A percentile compares a stretch with the other conserved stretches of the same genome.
Evolutionary conservation across 2,329 filamentous ascomycete species (phyloP).

Genomic region (Aspergillus persii): DNA sequence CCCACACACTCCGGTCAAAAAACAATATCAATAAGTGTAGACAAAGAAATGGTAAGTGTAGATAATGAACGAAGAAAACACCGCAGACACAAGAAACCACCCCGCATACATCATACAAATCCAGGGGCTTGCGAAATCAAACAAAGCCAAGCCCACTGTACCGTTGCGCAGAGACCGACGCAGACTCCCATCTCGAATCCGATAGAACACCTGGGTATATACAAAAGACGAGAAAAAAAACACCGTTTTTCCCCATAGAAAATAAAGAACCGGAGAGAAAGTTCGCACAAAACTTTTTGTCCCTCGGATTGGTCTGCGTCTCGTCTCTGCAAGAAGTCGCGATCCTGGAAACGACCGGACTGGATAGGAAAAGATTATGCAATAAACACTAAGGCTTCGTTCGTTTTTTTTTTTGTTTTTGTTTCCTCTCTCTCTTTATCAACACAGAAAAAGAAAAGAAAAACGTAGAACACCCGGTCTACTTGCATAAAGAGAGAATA

Average conservation of each 20-base stretch:
- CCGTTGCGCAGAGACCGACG: conserved; percentile 19
- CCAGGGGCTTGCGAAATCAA: conserved; percentile 15
- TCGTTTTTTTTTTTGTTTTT: conserved; percentile 20
- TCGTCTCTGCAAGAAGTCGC: background rate
- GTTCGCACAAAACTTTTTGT: conserved; percentile 21
- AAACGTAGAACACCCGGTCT: background rate
- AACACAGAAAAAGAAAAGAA: background rate
- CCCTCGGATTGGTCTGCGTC: conserved; percentile 13
- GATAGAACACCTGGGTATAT: conserved; percentile 29
- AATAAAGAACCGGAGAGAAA: conserved; percentile 15
- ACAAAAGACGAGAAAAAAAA: conserved; percentile 24
- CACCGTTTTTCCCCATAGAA: conserved; percentile 29
- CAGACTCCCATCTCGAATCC: conserved; percentile 23
- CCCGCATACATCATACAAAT: conserved; percentile 32
- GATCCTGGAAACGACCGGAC: background rate
- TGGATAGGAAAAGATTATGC: conserved; percentile 15
- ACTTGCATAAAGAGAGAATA: conserved; percentile 18
- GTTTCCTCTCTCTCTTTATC: background rate
- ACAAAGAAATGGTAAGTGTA: conserved; percentile 14
- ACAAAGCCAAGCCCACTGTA: conserved; percentile 15
- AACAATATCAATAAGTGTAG: conserved; percentile 16
- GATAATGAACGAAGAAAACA: conserved; percentile 20
- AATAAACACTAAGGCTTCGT: conserved; percentile 20
- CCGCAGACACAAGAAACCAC: conserved; percentile 23
- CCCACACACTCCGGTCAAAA: conserved; percentile 31